Percentiles rank a stretch among this genome's conserved stretches.
These are phyloP conservation scores for Setaria viridis DNA, from an alignment of 202 grass and related monocot species.

Conservation along the genomic window DNA sequence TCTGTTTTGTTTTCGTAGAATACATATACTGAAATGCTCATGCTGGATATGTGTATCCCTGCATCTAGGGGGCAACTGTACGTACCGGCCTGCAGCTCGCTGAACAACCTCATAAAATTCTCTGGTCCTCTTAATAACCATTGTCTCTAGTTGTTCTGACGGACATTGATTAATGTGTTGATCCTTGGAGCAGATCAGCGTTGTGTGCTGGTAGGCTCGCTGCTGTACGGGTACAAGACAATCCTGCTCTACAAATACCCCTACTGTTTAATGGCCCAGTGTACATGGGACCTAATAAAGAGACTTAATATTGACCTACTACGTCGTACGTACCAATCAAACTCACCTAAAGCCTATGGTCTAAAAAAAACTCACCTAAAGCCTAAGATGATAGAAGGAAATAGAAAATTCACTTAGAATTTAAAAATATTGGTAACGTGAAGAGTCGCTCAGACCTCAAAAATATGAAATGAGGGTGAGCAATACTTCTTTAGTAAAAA, in stretches of 20 bases:
- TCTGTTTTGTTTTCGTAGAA: not conserved
- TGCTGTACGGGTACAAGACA: constrained; percentile 15
- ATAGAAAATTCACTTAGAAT: not conserved
- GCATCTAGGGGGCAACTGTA: constrained; percentile 30
- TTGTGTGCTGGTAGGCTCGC: not conserved
- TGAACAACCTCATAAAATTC: constrained; percentile 60
- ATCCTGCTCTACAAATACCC: not conserved
- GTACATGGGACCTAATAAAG: not conserved
- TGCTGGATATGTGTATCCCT: not conserved
- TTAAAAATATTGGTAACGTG: not conserved
- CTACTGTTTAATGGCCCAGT: not conserved
- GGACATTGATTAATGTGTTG: constrained; percentile 42
- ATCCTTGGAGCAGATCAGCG: constrained; percentile 12
- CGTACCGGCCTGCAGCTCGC: constrained; percentile 18
- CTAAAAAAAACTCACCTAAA: no score
- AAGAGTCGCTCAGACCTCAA: not conserved
- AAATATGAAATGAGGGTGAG: no score
- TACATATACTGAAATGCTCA: constrained; percentile 27
- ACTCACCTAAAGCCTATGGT: not conserved
- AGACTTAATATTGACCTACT: not conserved
- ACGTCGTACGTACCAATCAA: not conserved
- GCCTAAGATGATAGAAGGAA: not conserved
- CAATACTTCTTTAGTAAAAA: no score
- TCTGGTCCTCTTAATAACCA: constrained; percentile 46
- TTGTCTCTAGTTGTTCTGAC: constrained; percentile 53